Conservation (phyloP, 2,329 filamentous ascomycete species). For the Aspergillus tanneri region DNA sequence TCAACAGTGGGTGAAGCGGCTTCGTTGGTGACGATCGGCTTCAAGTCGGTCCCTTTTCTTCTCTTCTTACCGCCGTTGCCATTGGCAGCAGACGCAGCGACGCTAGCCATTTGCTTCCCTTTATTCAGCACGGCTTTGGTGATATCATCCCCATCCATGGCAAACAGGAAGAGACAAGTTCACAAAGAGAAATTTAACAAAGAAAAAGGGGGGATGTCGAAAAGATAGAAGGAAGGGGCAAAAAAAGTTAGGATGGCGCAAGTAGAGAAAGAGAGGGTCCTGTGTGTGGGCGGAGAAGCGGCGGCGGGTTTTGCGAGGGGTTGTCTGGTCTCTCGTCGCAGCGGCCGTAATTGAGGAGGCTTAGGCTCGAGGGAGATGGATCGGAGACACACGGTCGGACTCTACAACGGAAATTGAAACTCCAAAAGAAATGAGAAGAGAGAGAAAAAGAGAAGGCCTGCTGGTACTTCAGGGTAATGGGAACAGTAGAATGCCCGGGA, state of each 20-base stretch:
- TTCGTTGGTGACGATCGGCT: slow-evolving; percentile 67
- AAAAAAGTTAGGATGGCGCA: slow-evolving; percentile 7
- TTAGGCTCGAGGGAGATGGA: background rate
- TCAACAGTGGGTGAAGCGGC: slow-evolving; percentile 46
- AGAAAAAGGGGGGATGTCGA: slow-evolving; percentile 1
- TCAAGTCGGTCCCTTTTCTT: slow-evolving; percentile 62
- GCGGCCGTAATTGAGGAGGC: background rate
- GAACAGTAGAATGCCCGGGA: slow-evolving; percentile 1
- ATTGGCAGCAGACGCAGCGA: slow-evolving; percentile 48
- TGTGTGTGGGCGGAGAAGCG: background rate
- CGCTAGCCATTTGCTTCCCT: slow-evolving; percentile 61
- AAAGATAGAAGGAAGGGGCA: slow-evolving; percentile 2
- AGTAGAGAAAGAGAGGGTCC: background rate
- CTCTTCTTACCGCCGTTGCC: slow-evolving; percentile 63
- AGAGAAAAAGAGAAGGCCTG: background rate
- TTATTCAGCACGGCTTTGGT: slow-evolving; percentile 66
- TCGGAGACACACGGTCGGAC: background rate
- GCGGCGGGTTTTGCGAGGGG: slow-evolving; percentile 1
- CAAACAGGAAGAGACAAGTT: slow-evolving; percentile 21
- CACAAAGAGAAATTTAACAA: background rate
- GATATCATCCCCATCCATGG: slow-evolving; percentile 64
- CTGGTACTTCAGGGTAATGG: background rate
- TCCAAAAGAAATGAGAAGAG: background rate
- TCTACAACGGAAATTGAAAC: background rate
- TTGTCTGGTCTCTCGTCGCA: background rate